A percentile compares a stretch with the other conserved stretches of the same genome.
Conservation (phyloP, 257 asterid genomes). For the Scutellaria barbata region DNA sequence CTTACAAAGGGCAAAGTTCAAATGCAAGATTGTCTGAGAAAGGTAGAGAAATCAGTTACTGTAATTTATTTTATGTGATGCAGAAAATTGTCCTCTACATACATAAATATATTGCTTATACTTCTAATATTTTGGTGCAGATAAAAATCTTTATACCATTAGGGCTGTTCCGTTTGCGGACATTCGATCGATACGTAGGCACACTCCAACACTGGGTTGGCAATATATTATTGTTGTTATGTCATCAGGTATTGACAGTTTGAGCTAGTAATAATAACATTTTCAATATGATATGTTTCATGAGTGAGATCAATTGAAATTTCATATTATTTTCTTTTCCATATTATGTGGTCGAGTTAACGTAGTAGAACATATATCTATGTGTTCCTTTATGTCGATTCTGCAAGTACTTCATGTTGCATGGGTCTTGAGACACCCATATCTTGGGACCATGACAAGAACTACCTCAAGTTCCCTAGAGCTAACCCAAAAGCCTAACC, state of each 20-base stretch:
- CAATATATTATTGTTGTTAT: conserved; percentile 86
- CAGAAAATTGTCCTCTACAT: not conserved
- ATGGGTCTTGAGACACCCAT: too few species aligned
- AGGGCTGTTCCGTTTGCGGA: conserved; percentile 91
- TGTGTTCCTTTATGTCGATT: conserved; percentile 10
- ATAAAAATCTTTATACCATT: conserved; percentile 80
- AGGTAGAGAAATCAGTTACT: conserved; percentile 55
- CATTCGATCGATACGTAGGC: conserved; percentile 85
- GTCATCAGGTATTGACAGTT: conserved; percentile 69
- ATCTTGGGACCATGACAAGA: too few species aligned
- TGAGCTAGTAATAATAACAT: conserved; percentile 24
- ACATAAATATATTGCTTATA: conserved; percentile 29
- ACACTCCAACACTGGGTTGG: conserved; percentile 92
- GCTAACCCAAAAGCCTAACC: too few species aligned
- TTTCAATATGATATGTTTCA: conserved; percentile 17
- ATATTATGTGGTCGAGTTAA: not conserved
- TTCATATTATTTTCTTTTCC: not conserved
- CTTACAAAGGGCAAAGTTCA: conserved; percentile 92
- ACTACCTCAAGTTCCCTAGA: too few species aligned
- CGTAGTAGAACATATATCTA: not conserved
- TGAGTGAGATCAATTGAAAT: not conserved
- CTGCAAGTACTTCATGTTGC: not conserved
- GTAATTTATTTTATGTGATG: conserved; percentile 17
- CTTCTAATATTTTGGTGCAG: conserved; percentile 58
- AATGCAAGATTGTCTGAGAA: conserved; percentile 79